phyloP scores from a whole-genome alignment of 164 flowering plant species.

The Kingdonia uniflora region DNA sequence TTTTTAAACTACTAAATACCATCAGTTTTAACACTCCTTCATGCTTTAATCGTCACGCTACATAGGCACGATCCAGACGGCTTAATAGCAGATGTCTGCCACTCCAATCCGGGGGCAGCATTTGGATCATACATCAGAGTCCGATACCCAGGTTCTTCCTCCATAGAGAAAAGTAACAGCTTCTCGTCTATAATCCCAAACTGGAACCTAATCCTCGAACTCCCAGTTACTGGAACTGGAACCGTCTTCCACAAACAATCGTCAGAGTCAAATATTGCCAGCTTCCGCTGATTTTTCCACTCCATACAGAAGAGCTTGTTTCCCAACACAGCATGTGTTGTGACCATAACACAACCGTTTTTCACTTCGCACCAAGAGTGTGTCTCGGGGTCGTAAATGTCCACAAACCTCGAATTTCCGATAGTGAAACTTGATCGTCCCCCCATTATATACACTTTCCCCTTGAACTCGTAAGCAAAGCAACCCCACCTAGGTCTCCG shows the following conservation, averaged over 20 bases:
- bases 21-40: constrained; percentile 14
- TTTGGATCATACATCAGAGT: constrained; percentile 65
- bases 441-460: constrained; percentile 89
- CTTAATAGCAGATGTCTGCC: constrained; percentile 59
- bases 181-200: constrained; percentile 74
- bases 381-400: constrained; percentile 57
- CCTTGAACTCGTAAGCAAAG: constrained; percentile 71
- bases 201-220: constrained; percentile 62
- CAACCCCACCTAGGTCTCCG: constrained; percentile 89
- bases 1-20: background rate
- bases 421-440: constrained; percentile 91
- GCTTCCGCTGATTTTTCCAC: constrained; percentile 84
- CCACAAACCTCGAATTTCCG: constrained; percentile 78
- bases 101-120: constrained; percentile 61
- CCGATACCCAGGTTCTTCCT: constrained; percentile 36
- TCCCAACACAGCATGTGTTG: constrained; percentile 79
- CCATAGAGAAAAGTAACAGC: constrained; percentile 57
- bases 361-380: constrained; percentile 79
- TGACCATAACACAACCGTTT: constrained; percentile 96
- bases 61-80: constrained; percentile 63
- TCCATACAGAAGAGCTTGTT: constrained; percentile 84
- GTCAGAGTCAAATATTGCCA: constrained; percentile 49
- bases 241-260: constrained; percentile 76
- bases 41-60: constrained; percentile 73
- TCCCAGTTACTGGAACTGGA: constrained; percentile 68